A percentile compares a stretch with the other conserved stretches of the same genome.
Conservation (phyloP, 352 stramenopile genomes). For the Blastocystis sp. region DNA sequence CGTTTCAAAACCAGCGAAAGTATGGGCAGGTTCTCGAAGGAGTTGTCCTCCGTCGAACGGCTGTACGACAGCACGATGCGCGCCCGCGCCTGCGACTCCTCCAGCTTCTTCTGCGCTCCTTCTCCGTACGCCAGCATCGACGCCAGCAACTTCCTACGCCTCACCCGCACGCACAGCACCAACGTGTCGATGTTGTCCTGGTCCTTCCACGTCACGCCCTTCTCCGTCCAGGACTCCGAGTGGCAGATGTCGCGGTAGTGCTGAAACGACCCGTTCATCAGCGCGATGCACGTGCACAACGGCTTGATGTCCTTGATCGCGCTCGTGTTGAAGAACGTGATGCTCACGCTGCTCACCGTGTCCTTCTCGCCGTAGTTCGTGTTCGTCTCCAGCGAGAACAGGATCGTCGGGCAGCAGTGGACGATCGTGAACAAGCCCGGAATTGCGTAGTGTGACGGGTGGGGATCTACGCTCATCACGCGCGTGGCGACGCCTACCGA, state of each 20-base stretch:
- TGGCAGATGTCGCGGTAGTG: conserved; percentile 28
- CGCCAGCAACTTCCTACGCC: conserved; percentile 38
- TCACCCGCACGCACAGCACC: neutral
- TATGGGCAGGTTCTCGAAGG: conserved; percentile 62
- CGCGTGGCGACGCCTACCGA: neutral
- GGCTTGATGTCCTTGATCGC: conserved; percentile 30
- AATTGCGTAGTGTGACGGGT: neutral
- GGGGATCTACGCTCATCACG: neutral
- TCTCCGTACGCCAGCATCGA: conserved; percentile 41
- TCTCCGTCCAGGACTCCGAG: conserved; percentile 37
- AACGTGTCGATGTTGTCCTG: conserved; percentile 55
- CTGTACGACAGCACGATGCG: conserved; percentile 63
- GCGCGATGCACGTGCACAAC: conserved; percentile 52
- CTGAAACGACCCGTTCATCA: conserved; percentile 47
- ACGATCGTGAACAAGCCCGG: conserved; percentile 56
- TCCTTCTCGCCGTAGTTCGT: conserved; percentile 38
- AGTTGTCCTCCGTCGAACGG: conserved; percentile 27
- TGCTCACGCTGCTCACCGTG: conserved; percentile 49
- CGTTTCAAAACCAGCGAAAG: conserved; percentile 52
- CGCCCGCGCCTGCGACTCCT: conserved; percentile 4
- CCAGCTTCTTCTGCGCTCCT: conserved; percentile 8
- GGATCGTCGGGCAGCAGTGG: conserved; percentile 44
- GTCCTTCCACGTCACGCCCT: conserved; percentile 24
- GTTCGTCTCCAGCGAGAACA: conserved; percentile 56
- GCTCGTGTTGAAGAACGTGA: conserved; percentile 61